Conservation (phyloP, 2,329 filamentous ascomycete species). For the Fusarium beomiforme region DNA sequence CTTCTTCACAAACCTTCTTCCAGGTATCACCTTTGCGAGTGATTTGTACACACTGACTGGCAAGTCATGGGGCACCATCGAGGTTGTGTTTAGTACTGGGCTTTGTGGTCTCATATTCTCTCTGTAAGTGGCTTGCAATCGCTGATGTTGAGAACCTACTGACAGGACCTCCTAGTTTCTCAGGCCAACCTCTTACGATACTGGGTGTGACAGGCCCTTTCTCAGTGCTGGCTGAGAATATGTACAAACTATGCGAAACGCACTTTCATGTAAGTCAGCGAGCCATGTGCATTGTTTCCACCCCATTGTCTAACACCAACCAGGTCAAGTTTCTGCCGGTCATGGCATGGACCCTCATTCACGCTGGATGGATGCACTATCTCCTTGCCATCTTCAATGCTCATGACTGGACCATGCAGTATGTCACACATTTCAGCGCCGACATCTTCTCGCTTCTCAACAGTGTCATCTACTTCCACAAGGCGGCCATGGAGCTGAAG, state of each 20-base stretch:
- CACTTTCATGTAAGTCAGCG: constrained; percentile 59
- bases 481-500: constrained; percentile 71
- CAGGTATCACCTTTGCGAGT: constrained; percentile 73
- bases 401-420: constrained; percentile 76
- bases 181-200: constrained; percentile 72
- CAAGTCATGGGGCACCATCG: constrained; percentile 71
- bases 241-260: constrained; percentile 66
- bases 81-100: constrained; percentile 73
- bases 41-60: constrained; percentile 71
- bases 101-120: constrained; percentile 72
- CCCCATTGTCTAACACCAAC: background rate
- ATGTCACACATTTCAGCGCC: constrained; percentile 73
- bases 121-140: constrained; percentile 52
- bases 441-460: constrained; percentile 75
- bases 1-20: constrained; percentile 74
- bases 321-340: constrained; percentile 69
- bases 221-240: constrained; percentile 73
- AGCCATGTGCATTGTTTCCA: background rate
- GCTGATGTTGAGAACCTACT: background rate
- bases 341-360: constrained; percentile 75
- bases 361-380: constrained; percentile 72
- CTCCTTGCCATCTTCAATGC: constrained; percentile 73
- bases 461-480: constrained; percentile 75
- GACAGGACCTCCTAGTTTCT: constrained; percentile 49
- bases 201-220: constrained; percentile 74